These are phyloP conservation scores for Chaetomium strumarium DNA, from an alignment of 2,329 filamentous ascomycete genomes.

Conservation along the genomic window DNA sequence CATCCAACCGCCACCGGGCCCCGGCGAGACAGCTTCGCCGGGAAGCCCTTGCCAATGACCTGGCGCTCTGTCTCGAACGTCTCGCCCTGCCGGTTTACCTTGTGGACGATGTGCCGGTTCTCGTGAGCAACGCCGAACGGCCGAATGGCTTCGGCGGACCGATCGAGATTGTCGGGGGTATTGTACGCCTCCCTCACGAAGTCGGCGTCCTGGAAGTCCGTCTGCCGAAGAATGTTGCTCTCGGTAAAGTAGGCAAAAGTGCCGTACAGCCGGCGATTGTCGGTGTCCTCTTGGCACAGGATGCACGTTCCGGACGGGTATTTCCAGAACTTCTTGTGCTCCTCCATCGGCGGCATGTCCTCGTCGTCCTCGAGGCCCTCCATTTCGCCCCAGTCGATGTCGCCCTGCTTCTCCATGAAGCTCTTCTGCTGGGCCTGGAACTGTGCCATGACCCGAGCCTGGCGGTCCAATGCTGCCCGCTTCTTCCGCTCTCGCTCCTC, in stretches of 20 bases:
- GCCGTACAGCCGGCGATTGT: conserved; percentile 81
- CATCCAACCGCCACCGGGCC: conserved; percentile 87
- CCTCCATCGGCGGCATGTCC: conserved; percentile 49
- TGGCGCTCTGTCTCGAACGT: conserved; percentile 70
- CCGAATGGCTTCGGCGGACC: conserved; percentile 72
- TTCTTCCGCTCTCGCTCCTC: conserved; percentile 81
- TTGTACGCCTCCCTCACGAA: conserved; percentile 77
- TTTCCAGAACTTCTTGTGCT: conserved; percentile 73
- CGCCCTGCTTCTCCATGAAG: conserved; percentile 84
- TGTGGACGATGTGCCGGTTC: conserved; percentile 72
- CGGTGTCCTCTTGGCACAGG: conserved; percentile 91
- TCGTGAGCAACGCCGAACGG: conserved; percentile 89
- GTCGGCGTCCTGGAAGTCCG: conserved; percentile 72
- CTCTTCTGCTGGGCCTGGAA: conserved; percentile 97
- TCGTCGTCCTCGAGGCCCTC: conserved; percentile 72
- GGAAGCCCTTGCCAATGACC: conserved; percentile 84
- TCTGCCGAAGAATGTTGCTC: conserved; percentile 81
- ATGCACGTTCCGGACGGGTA: conserved; percentile 94
- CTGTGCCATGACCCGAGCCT: conserved; percentile 93
- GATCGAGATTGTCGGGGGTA: conserved; percentile 76
- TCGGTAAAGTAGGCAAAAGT: conserved; percentile 87
- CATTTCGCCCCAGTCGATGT: conserved; percentile 81
- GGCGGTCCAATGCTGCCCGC: conserved; percentile 79
- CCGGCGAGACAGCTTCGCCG: conserved; percentile 55
- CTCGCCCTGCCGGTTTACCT: conserved; percentile 66